Base-by-base conservation (phyloP, 2,329 filamentous ascomycete genomes). In the Ophiostoma perfectum region DNA sequence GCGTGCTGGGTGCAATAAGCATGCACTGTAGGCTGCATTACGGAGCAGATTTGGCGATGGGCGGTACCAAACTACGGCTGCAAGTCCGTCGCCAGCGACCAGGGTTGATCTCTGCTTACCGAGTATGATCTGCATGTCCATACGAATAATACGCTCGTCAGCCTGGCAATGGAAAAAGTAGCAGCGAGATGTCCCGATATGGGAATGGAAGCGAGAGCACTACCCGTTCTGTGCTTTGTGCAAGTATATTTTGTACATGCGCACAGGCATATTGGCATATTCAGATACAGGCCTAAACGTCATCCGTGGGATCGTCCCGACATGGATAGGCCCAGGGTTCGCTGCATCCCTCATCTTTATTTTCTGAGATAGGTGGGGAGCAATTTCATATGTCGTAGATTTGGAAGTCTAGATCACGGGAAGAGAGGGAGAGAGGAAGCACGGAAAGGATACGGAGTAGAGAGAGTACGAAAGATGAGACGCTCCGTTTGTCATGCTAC, bases 11-110 rank as follows among this genome's bases (percentile, higher is more conserved):
- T 55, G 49, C 49, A 55, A n/a, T 27, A n/a, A 11, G 49, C 45
- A 47, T 16, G 49, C 49, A 27, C 49, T 55, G 18, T 55, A 11
- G 14, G n/a, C 49, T 5, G 42, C 42, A 45, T 44, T 9, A 44
- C 12, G 9, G 5, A 52, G 47, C 16, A 52, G 47, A 52, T 52
- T 52, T 27, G 27, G 47, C 47, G 3, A 18, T 52, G 18, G 7
- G 49, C 49, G 49, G 49, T 55, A 55, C 49, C n/a, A 55, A 55
- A 55, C 49, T 55, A 47, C 49, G 49, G 49, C 49, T 55, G 4
- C 49, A 55, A 55, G 49, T 18, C 49, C 49, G n/a, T 55, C 49
- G 27, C 18, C 18, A 36, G 5, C 49, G 49, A 55, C 49, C 49
- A 55, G 49, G 49, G 49, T 55, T 1, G n/a, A 4, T 11, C n/a